Evolutionary conservation across 768 basidiomycete genomes (phyloP).

Genomic region (Lactifluus volemus): DNA sequence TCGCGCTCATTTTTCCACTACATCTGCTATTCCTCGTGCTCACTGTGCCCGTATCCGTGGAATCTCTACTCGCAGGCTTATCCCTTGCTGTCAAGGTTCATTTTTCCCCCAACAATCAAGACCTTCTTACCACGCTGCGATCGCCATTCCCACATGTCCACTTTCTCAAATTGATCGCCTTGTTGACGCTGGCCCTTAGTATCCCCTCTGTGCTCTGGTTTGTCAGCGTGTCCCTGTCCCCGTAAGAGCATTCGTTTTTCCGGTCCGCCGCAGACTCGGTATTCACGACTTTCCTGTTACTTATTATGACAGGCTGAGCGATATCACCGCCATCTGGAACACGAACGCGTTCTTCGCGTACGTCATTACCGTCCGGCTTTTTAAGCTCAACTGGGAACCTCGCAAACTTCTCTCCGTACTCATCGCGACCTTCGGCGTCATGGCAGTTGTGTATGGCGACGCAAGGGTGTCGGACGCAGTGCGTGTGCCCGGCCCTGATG

Average conservation of each 20-base stretch:
- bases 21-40: slow-evolving; percentile 62
- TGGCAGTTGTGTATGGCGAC: slow-evolving; percentile 76
- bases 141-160: slow-evolving; percentile 24
- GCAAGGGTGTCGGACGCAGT: slow-evolving; percentile 24
- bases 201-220: slow-evolving; percentile 71
- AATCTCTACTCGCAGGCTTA: slow-evolving; percentile 45
- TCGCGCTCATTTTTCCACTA: slow-evolving; percentile 70
- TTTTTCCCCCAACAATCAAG: slow-evolving; percentile 13
- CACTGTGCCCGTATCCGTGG: slow-evolving; percentile 39
- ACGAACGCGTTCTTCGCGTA: slow-evolving; percentile 91
- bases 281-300: too few species aligned
- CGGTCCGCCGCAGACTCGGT: too few species aligned
- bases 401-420: slow-evolving; percentile 62
- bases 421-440: slow-evolving; percentile 73
- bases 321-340: slow-evolving; percentile 79
- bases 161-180: slow-evolving; percentile 29
- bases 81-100: slow-evolving; percentile 36
- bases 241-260: slow-evolving; percentile 39
- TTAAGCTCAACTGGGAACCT: slow-evolving; percentile 52
- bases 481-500: not conserved
- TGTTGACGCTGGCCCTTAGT: slow-evolving; percentile 50
- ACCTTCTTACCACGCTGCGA: not conserved
- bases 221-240: slow-evolving; percentile 53
- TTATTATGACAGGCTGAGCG: slow-evolving; percentile 48
- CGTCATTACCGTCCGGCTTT: slow-evolving; percentile 67